Conservation (phyloP, 2,329 filamentous ascomycete species). For the Calonectria pseudoturangicola region DNA sequence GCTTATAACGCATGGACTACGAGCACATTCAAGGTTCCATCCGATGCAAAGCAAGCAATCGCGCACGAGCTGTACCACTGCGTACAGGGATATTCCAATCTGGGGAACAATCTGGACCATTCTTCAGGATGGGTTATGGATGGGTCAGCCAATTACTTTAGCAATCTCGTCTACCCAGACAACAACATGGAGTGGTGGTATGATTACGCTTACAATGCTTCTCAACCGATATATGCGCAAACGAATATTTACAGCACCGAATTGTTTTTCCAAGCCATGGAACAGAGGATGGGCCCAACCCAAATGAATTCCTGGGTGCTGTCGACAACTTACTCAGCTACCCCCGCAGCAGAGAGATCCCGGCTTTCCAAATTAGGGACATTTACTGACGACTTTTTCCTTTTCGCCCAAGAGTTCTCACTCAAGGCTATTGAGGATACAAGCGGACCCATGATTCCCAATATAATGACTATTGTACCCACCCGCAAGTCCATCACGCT, state of each 20-base stretch:
- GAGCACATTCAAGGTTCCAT: not conserved
- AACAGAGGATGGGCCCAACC: not conserved
- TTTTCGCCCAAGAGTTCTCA: constrained; percentile 35
- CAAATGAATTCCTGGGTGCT: constrained; percentile 36
- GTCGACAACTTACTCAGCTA: not conserved
- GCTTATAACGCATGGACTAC: constrained; percentile 33
- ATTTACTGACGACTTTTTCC: constrained; percentile 31
- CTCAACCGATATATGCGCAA: constrained; percentile 41
- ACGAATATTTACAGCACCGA: constrained; percentile 28
- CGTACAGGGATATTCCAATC: constrained; percentile 19
- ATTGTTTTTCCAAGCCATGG: constrained; percentile 41
- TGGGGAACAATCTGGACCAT: not conserved
- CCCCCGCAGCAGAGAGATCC: not conserved
- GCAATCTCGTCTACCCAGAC: constrained; percentile 40
- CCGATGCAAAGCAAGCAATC: constrained; percentile 35
- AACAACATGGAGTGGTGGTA: constrained; percentile 40
- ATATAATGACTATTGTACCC: not conserved
- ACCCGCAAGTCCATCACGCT: constrained; percentile 6
- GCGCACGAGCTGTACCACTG: constrained; percentile 47
- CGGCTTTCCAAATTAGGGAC: constrained; percentile 31
- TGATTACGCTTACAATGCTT: constrained; percentile 38
- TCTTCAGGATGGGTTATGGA: constrained; percentile 27
- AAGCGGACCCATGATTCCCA: constrained; percentile 24
- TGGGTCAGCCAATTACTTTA: constrained; percentile 45
- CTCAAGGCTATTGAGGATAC: constrained; percentile 40